phyloP scores from a whole-genome alignment of 169 alveolate genomes.

The Toxoplasma gondii region DNA sequence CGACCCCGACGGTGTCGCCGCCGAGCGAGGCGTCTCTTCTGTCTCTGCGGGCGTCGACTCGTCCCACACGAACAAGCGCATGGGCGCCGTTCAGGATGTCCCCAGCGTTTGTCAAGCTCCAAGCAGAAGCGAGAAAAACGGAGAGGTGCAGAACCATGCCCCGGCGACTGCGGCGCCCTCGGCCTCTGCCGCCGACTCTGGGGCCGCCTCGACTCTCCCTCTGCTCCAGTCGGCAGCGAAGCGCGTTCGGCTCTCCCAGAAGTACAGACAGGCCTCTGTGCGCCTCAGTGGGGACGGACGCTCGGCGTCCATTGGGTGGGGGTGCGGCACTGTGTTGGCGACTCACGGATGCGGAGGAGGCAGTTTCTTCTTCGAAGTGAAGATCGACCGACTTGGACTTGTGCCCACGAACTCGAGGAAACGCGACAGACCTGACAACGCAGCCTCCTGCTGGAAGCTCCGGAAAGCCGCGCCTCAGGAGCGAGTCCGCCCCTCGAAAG shows the following conservation, averaged over 20 bases:
- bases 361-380: constrained; percentile 48
- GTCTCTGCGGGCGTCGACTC: background rate
- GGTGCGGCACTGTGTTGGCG: constrained; percentile 64
- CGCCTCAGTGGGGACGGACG: constrained; percentile 45
- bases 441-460: too few relatives aligned
- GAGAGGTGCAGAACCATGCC: background rate
- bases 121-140: background rate
- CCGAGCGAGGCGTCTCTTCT: background rate
- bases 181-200: background rate
- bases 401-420: background rate
- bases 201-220: constrained; percentile 47
- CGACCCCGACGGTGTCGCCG: constrained; percentile 59
- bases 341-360: constrained; percentile 59
- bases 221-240: constrained; percentile 63
- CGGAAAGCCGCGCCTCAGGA: too few relatives aligned
- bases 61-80: background rate
- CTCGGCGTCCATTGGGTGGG: constrained; percentile 14
- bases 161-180: background rate
- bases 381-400: background rate
- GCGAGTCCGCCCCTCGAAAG: too few relatives aligned
- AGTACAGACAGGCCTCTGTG: constrained; percentile 61
- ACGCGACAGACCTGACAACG: too few relatives aligned
- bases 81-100: background rate
- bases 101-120: background rate
- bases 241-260: constrained; percentile 63